Conservation (phyloP, 768 basidiomycete species). For the Mycena venus region DNA sequence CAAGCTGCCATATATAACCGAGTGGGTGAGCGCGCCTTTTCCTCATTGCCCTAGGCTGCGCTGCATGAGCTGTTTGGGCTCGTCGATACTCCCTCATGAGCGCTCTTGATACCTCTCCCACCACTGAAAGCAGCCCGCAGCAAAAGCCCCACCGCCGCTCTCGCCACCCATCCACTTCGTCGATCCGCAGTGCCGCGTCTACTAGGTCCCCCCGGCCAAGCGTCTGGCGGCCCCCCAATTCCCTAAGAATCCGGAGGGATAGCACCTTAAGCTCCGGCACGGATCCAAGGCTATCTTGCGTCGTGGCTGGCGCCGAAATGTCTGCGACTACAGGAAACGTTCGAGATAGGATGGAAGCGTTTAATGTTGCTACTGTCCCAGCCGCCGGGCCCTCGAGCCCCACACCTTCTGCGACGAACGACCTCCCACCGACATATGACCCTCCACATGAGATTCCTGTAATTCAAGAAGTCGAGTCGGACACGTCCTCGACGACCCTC, state of each 20-base stretch:
- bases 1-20: neutral
- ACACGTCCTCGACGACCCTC: neutral
- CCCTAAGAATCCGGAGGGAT: slow-evolving; percentile 22
- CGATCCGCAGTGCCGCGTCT: slow-evolving; percentile 30
- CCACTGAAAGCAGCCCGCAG: slow-evolving; percentile 2
- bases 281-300: slow-evolving; percentile 14
- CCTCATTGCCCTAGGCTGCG: slow-evolving; percentile 10
- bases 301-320: slow-evolving; percentile 27
- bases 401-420: slow-evolving; percentile 1
- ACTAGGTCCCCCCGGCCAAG: slow-evolving; percentile 26
- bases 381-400: slow-evolving; percentile 28
- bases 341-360: slow-evolving; percentile 33
- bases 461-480: slow-evolving; percentile 28
- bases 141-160: slow-evolving; percentile 21
- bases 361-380: slow-evolving; percentile 10
- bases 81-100: slow-evolving; percentile 17
- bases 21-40: neutral
- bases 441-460: slow-evolving; percentile 20
- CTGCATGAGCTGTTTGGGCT: neutral
- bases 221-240: slow-evolving; percentile 32
- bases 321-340: slow-evolving; percentile 10
- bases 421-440: slow-evolving; percentile 10
- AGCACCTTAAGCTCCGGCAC: slow-evolving; percentile 22
- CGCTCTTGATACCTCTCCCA: slow-evolving; percentile 24
- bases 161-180: slow-evolving; percentile 29